These are phyloP conservation scores for Penicillium desertorum DNA, from an alignment of 495 filamentous ascomycete species.

Conservation along the genomic window DNA sequence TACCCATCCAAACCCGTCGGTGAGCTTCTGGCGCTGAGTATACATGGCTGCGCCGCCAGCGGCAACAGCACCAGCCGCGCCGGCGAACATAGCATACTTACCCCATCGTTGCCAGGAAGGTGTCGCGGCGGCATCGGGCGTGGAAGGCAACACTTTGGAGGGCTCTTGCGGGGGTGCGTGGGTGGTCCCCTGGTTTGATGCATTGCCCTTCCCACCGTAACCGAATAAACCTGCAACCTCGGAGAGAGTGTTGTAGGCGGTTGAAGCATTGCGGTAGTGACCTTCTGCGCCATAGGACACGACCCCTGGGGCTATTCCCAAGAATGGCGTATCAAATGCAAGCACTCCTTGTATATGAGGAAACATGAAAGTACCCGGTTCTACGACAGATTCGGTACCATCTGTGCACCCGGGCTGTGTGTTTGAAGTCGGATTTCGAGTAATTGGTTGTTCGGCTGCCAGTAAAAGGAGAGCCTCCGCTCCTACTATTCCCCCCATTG, in stretches of 20 bases:
- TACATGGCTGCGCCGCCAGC: slow-evolving; percentile 89
- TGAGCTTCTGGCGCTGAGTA: slow-evolving; percentile 74
- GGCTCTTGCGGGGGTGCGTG: slow-evolving; percentile 13
- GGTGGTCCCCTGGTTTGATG: slow-evolving; percentile 18
- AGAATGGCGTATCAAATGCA: slow-evolving; percentile 92
- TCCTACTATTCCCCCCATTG: slow-evolving; percentile 96
- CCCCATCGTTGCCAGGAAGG: slow-evolving; percentile 73
- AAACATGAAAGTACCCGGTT: slow-evolving; percentile 54
- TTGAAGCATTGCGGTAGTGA: slow-evolving; percentile 72
- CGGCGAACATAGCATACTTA: slow-evolving; percentile 77
- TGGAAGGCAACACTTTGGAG: slow-evolving; percentile 28
- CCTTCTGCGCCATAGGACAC: slow-evolving; percentile 86
- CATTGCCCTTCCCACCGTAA: slow-evolving; percentile 43
- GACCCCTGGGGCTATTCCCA: slow-evolving; percentile 86
- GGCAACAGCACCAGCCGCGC: slow-evolving; percentile 74
- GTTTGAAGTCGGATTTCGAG: slow-evolving; percentile 26
- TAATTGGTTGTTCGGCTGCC: slow-evolving; percentile 65
- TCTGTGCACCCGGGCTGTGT: slow-evolving; percentile 18
- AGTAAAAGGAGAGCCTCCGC: slow-evolving; percentile 79
- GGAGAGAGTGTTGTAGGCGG: slow-evolving; percentile 66
- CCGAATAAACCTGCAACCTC: slow-evolving; percentile 62
- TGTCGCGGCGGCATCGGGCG: slow-evolving; percentile 51
- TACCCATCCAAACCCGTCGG: slow-evolving; percentile 72
- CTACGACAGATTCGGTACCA: slow-evolving; percentile 25
- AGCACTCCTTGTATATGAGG: slow-evolving; percentile 79